These are phyloP conservation scores for Rubroboletus pulcherrimus DNA, from an alignment of 768 basidiomycete genomes.

Conservation along the genomic window DNA sequence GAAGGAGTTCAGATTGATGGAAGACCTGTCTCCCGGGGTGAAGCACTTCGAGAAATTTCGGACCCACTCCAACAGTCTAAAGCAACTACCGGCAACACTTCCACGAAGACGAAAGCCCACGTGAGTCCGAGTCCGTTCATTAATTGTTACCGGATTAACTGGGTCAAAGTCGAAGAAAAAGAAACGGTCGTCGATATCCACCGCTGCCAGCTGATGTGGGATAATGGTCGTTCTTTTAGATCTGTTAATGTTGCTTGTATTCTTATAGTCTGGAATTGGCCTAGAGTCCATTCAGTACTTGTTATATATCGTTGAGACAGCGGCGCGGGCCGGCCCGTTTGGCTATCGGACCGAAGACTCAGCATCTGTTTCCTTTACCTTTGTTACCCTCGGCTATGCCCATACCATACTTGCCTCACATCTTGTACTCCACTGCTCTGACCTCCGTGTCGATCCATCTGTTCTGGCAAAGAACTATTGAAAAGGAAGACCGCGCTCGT, in stretches of 20 bases:
- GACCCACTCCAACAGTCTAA: conserved; percentile 13
- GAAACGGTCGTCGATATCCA: conserved; percentile 4
- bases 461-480: conserved; percentile 46
- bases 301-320: background rate
- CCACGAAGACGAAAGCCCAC: conserved; percentile 12
- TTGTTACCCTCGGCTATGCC: conserved; percentile 14
- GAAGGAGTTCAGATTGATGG: conserved; percentile 27
- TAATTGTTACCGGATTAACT: conserved; percentile 5
- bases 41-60: conserved; percentile 22
- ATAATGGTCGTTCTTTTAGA: background rate
- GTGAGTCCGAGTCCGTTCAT: conserved; percentile 9
- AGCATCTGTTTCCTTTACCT: background rate
- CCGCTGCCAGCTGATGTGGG: conserved; percentile 4
- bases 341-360: background rate
- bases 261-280: background rate
- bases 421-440: conserved; percentile 61
- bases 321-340: background rate
- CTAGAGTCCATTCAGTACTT: background rate
- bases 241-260: background rate
- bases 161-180: conserved; percentile 15
- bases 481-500: conserved; percentile 52
- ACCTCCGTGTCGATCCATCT: conserved; percentile 68
- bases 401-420: conserved; percentile 54
- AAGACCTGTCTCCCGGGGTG: conserved; percentile 14
- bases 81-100: background rate